phyloP scores from a whole-genome alignment of 257 asterid genomes.

The Solanum etuberosum region DNA sequence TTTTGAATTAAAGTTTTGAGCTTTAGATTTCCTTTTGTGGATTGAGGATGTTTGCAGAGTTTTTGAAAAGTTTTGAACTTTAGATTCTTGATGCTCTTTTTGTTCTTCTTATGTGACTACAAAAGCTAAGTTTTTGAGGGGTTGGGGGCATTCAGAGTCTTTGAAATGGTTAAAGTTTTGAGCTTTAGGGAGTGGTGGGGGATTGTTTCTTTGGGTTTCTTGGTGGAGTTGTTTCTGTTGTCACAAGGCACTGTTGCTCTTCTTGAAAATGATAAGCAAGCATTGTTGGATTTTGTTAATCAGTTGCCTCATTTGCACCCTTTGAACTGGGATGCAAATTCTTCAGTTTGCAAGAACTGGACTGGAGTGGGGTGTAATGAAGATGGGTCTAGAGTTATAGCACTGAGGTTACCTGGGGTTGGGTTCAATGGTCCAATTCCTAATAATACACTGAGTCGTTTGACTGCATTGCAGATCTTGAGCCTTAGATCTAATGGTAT shows the following conservation, averaged over 20 bases:
- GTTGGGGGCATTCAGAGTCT: neutral
- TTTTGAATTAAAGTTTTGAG: neutral
- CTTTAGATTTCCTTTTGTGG: neutral
- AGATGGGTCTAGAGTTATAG: conserved; percentile 59
- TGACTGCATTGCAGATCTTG: conserved; percentile 85
- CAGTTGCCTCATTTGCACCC: conserved; percentile 41
- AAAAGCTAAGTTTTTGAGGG: neutral
- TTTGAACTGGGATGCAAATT: conserved; percentile 44
- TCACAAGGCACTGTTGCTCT: conserved; percentile 12
- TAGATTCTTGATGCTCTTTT: neutral
- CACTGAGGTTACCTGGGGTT: conserved; percentile 67
- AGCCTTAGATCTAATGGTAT: conserved; percentile 93
- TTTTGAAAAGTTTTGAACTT: neutral
- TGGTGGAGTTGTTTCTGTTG: conserved; percentile 23
- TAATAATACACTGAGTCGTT: conserved; percentile 40
- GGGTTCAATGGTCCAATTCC: conserved; percentile 83
- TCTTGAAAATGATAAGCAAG: conserved; percentile 53
- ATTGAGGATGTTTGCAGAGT: neutral
- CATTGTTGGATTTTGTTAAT: conserved; percentile 54
- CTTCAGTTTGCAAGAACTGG: conserved; percentile 61
- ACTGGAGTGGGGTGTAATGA: conserved; percentile 56
- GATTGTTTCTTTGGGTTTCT: conserved; percentile 15
- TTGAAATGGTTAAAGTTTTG: neutral
- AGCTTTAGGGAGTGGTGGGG: conserved; percentile 9
- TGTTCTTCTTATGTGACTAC: neutral